These are phyloP conservation scores for Phoenix dactylifera DNA, from an alignment of 176 grass and related monocot species.

Conservation along the genomic window DNA sequence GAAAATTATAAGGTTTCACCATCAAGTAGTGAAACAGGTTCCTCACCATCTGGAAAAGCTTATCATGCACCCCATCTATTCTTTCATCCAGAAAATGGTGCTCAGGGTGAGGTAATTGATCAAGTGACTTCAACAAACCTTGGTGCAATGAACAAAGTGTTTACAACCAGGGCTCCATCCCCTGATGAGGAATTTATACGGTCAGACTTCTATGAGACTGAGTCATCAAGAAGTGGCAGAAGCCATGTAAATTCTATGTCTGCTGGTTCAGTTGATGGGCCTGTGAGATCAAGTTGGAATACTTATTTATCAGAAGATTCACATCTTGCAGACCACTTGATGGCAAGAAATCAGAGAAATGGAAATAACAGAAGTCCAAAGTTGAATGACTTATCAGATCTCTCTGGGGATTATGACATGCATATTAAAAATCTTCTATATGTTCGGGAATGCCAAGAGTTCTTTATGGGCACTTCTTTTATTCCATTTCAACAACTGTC, in stretches of 20 bases:
- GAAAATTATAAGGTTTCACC: slow-evolving; percentile 25
- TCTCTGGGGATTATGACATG: slow-evolving; percentile 39
- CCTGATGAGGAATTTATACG: slow-evolving; percentile 8
- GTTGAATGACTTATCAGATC: slow-evolving; percentile 35
- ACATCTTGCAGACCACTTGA: slow-evolving; percentile 13
- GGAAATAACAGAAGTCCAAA: slow-evolving; percentile 24
- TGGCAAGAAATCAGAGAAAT: slow-evolving; percentile 16
- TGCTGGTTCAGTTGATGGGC: slow-evolving; percentile 1
- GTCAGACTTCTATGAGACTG: slow-evolving; percentile 6
- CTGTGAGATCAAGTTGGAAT: slow-evolving; percentile 4
- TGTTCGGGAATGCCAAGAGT: slow-evolving; percentile 37
- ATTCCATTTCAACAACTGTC: slow-evolving; percentile 25
- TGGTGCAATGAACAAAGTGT: neutral
- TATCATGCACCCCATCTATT: slow-evolving; percentile 22
- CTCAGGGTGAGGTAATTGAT: slow-evolving; percentile 10
- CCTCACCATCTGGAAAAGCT: slow-evolving; percentile 26
- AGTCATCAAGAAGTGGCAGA: slow-evolving; percentile 13
- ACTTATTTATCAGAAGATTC: slow-evolving; percentile 18
- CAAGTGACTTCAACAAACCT: neutral
- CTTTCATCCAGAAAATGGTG: slow-evolving; percentile 20
- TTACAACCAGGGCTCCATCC: slow-evolving; percentile 8
- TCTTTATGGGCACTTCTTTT: slow-evolving; percentile 16
- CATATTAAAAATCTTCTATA: slow-evolving; percentile 48
- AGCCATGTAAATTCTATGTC: neutral
- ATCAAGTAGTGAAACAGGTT: slow-evolving; percentile 23